Evolutionary conservation across 345 rosid genomes (phyloP), one percentile per base, ranked within the genome.

Genomic region (Salix viminalis): DNA sequence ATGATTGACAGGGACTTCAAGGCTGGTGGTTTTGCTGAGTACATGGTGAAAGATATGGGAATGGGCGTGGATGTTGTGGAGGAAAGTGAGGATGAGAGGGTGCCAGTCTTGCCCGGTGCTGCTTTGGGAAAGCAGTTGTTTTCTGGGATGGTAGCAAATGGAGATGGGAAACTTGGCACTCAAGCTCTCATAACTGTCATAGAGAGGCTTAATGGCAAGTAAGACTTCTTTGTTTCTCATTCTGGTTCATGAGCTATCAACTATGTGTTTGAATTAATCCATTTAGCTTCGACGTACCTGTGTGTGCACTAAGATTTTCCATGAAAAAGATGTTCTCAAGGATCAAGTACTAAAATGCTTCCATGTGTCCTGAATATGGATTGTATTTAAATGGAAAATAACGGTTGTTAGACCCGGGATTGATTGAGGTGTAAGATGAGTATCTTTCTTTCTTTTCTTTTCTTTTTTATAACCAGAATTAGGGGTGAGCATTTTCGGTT

Each of bases 11-110:
- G 89, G 75, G 95, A 92, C 66, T 89, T 88, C 50, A 85, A 77
- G 82, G 89, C 94, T 0, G 95, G 97, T 0, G 98, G 88, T 52
- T 88, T 86, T 39, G 91, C 91, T 0, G 94, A 92, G 84, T 94
- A 92, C 52, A 86, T 91, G 81, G 94, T 92, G 77, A 94, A 94
- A 86, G 98, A 94, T 79, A 79, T 91, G 86, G 97, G 95, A 10
- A 88, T 92, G 91, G 94, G 94, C 6, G 88, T 86, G 69, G 84
- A 88, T 83, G 78, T 79, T 21, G 85, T 84, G 60, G 89, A 89
- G 81, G 90, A 80, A 58, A 82, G 71, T 1, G 91, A 83, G 21
- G 87, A 75, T 60, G 82, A 76, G 56, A 83, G 78, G 46, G 86
- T 80, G 26, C 81, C 58, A 11, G 85, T 87, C 6, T 69, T 88